phyloP scores from a whole-genome alignment of 2,329 filamentous ascomycete species.

The Aspergillus arachidicola region DNA sequence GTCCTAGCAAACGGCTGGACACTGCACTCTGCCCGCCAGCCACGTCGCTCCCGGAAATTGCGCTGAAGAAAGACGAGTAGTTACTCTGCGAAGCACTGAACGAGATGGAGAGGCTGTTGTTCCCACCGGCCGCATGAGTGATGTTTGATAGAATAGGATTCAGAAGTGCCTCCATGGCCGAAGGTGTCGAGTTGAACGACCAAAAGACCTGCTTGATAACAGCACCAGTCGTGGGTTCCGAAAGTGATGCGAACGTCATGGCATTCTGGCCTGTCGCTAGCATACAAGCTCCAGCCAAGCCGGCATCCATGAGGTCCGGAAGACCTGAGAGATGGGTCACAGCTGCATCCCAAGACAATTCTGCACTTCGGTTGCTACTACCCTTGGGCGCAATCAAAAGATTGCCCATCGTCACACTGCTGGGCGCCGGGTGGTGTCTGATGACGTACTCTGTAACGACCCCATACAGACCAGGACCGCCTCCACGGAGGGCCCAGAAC shows the following conservation, averaged over 20 bases:
- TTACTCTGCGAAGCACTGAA: constrained; percentile 20
- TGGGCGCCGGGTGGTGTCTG: constrained; percentile 17
- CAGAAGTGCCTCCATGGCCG: constrained; percentile 5
- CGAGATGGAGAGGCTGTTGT: neutral
- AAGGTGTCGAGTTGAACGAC: constrained; percentile 3
- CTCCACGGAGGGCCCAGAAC: constrained; percentile 56
- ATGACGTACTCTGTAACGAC: constrained; percentile 24
- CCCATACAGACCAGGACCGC: constrained; percentile 38
- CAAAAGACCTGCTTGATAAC: constrained; percentile 6
- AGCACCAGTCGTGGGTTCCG: neutral
- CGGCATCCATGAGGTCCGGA: constrained; percentile 26
- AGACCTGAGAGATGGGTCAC: constrained; percentile 23
- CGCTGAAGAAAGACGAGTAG: constrained; percentile 22
- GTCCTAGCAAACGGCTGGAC: constrained; percentile 40
- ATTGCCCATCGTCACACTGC: constrained; percentile 19
- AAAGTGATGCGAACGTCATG: neutral
- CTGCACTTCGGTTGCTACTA: constrained; percentile 21
- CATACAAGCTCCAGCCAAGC: constrained; percentile 8
- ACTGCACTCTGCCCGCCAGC: constrained; percentile 35
- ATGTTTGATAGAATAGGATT: constrained; percentile 1
- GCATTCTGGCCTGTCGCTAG: constrained; percentile 1
- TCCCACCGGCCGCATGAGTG: constrained; percentile 2
- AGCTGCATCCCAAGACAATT: constrained; percentile 34
- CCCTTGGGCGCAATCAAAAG: constrained; percentile 14
- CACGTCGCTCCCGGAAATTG: constrained; percentile 28